Evolutionary conservation across 306 rosid genomes (phyloP).

Genomic region (Cucurbita ficifolia): DNA sequence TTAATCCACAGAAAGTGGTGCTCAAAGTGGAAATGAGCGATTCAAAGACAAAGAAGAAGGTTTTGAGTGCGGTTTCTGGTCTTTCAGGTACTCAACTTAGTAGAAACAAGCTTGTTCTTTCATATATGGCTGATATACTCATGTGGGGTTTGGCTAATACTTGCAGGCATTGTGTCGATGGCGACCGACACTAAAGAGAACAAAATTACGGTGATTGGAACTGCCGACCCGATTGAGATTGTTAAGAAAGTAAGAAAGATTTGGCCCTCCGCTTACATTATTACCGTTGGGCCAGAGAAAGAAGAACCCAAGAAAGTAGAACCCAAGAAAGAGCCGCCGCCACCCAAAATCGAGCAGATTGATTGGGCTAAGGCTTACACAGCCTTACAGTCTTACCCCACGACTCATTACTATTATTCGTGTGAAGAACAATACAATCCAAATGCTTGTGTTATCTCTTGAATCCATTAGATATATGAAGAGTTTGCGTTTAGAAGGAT

Average conservation of each 20-base stretch:
- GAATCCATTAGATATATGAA: no score
- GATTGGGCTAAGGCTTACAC: background rate
- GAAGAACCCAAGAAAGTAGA: background rate
- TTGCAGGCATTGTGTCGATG: conserved; percentile 62
- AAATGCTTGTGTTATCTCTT: background rate
- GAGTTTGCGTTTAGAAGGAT: no score
- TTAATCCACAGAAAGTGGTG: conserved; percentile 46
- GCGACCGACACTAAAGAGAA: conserved; percentile 66
- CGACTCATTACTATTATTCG: background rate
- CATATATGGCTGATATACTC: background rate
- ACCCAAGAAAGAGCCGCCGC: background rate
- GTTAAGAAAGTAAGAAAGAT: conserved; percentile 44
- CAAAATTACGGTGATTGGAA: conserved; percentile 54
- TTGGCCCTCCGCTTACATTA: conserved; percentile 39
- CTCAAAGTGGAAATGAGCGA: conserved; percentile 50
- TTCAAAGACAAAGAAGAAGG: conserved; percentile 56
- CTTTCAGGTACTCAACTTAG: conserved; percentile 26
- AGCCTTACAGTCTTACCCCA: background rate
- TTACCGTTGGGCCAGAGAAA: conserved; percentile 71
- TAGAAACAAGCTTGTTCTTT: no score
- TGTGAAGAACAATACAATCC: background rate
- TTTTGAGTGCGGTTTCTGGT: conserved; percentile 46
- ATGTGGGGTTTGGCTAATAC: background rate
- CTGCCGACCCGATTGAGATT: conserved; percentile 38
- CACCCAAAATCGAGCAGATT: background rate